phyloP scores from a whole-genome alignment of 352 stramenopile species.

The Blastocystis sp. region DNA sequence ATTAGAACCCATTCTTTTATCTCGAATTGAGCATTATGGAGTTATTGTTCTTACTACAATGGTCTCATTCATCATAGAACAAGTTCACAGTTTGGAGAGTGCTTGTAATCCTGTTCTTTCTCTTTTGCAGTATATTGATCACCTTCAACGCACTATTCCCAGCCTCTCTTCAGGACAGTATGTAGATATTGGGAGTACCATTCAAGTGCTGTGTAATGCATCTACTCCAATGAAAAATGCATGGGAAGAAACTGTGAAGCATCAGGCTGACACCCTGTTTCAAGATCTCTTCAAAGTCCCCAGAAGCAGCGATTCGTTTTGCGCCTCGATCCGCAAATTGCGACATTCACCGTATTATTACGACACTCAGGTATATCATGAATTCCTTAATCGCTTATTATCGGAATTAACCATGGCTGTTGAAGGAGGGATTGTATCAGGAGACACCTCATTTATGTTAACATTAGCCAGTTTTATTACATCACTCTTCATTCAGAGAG shows the following conservation, averaged over 20 bases:
- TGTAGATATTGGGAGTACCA: background rate
- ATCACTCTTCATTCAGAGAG: background rate
- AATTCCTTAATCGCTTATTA: background rate
- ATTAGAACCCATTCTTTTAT: background rate
- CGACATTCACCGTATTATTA: background rate
- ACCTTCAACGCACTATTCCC: background rate
- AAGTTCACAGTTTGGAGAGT: background rate
- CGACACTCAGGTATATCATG: slow-evolving; percentile 1
- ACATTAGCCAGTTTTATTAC: background rate
- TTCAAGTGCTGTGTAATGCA: background rate
- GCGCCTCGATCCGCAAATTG: background rate
- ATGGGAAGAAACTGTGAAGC: background rate
- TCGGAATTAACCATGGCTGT: background rate
- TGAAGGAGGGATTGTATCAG: background rate
- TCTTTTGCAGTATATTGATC: slow-evolving; percentile 4
- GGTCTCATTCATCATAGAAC: background rate
- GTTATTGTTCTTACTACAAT: background rate
- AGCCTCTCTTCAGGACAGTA: too few relatives aligned
- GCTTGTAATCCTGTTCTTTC: background rate
- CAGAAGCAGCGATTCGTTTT: background rate
- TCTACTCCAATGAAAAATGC: background rate
- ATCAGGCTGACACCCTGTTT: background rate
- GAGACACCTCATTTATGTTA: background rate
- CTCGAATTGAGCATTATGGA: background rate
- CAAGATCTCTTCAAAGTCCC: background rate